Conservation (phyloP, 306 rosid genomes). For the Malus sylvestris region DNA sequence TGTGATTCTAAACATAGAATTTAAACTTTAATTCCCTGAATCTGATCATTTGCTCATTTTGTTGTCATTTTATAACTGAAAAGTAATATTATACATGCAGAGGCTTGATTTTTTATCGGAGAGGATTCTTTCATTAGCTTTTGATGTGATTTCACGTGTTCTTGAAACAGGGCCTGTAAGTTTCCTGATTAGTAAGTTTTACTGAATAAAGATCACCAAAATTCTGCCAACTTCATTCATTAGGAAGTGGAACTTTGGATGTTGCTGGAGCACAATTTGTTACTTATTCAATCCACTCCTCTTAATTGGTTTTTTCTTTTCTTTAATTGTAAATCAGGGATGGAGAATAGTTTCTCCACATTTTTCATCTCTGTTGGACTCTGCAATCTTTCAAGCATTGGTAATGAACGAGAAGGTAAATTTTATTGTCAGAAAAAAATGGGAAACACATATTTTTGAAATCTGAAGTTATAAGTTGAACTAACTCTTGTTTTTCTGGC, state of each 20-base stretch:
- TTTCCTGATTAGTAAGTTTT: slow-evolving; percentile 11
- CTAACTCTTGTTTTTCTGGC: slow-evolving; percentile 16
- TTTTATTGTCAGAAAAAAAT: not conserved
- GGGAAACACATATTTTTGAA: not conserved
- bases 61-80: slow-evolving; percentile 14
- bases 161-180: slow-evolving; percentile 85
- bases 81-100: slow-evolving; percentile 41
- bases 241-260: not conserved
- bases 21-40: not conserved
- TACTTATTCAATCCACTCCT: slow-evolving; percentile 8
- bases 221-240: not conserved
- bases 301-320: not conserved
- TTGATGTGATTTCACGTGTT: slow-evolving; percentile 78
- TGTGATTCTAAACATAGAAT: slow-evolving; percentile 6
- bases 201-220: not conserved
- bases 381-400: slow-evolving; percentile 76
- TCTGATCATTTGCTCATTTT: not conserved
- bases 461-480: not conserved
- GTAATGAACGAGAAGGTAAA: slow-evolving; percentile 78
- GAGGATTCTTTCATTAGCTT: slow-evolving; percentile 69
- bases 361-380: slow-evolving; percentile 58
- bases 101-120: slow-evolving; percentile 57
- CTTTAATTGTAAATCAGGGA: slow-evolving; percentile 42
- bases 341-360: slow-evolving; percentile 91
- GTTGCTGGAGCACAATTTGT: not conserved